phyloP scores from a whole-genome alignment of 805 yeast genomes.

The Kurtzmaniella cleridarum region DNA sequence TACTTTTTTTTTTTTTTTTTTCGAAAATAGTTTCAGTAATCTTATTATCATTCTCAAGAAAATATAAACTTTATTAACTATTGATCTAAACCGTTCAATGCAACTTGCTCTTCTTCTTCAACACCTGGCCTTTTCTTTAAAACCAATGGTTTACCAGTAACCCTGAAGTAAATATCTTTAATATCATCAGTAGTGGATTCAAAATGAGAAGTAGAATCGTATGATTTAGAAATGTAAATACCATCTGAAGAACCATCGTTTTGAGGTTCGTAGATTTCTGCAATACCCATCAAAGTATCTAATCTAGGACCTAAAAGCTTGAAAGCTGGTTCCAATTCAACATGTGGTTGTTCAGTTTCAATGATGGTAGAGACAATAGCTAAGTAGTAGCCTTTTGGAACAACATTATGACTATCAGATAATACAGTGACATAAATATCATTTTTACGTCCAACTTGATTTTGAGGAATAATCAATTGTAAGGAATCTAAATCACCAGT shows the following conservation, averaged over 20 bases:
- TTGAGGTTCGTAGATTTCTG: slow-evolving; percentile 82
- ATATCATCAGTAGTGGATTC: slow-evolving; percentile 96
- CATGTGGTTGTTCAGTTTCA: slow-evolving; percentile 88
- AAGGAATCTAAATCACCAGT: slow-evolving; percentile 81
- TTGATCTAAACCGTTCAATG: slow-evolving; percentile 21
- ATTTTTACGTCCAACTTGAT: slow-evolving; percentile 86
- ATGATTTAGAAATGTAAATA: slow-evolving; percentile 79
- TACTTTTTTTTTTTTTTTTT: too few relatives aligned
- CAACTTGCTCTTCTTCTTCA: slow-evolving; percentile 54
- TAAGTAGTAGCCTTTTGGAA: slow-evolving; percentile 80
- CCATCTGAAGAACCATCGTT: slow-evolving; percentile 78
- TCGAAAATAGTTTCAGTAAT: too few relatives aligned
- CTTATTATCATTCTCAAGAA: too few relatives aligned
- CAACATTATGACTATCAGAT: slow-evolving; percentile 84
- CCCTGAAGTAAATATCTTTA: slow-evolving; percentile 85
- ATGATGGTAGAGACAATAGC: slow-evolving; percentile 93
- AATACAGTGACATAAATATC: slow-evolving; percentile 92
- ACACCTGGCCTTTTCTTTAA: slow-evolving; percentile 68
- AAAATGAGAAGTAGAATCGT: slow-evolving; percentile 93
- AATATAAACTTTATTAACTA: too few relatives aligned
- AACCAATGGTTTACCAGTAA: slow-evolving; percentile 88
- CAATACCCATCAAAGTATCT: slow-evolving; percentile 90
- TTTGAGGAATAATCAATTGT: slow-evolving; percentile 94
- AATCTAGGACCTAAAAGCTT: slow-evolving; percentile 74
- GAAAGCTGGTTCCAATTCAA: slow-evolving; percentile 91